Base-by-base conservation (phyloP, 1,284 basidiomycete genomes). In the Inonotus hispidus region DNA sequence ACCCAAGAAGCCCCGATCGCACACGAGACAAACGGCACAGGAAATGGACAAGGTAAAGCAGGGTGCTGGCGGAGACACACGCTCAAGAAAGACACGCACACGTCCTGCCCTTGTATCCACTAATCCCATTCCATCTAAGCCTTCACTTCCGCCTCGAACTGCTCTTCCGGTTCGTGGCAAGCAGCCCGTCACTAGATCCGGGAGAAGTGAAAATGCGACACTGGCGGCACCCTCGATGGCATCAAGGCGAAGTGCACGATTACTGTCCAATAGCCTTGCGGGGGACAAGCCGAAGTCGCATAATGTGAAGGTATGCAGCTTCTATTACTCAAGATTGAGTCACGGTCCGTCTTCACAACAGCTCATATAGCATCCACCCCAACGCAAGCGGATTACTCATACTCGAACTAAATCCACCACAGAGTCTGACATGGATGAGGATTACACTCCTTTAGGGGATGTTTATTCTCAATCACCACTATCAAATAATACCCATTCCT, bases 51-150 rank as follows among this genome's bases (percentile, higher is more conserved):
- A 74, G 62, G 67, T 74, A 60, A 85, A 84, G 72, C 72, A 79
- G 63, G 79, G 77, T 68, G 72, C 73, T 72, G 72, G 77, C 67
- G 66, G 66, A 68, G 84, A 87, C 74, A 84, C 87, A 72, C 79
- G 82, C 72, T 77, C 79, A 78, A 89, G 88, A 87, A 90, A 90
- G 87, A 88, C 85, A 88, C 82, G 85, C 83, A 81, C 82, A 80
- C 85, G 83, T 82, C 84, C 82, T 83, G 84, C 81, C 79, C 80
- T 87, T 80, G 84, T 81, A 75, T 82, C 85, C 82, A 79, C 84
- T 85, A 87, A 87, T 77, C 79, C 86, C 79, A 86, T 88, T 85
- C 89, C 86, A 88, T 85, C 58, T 29, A 53, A 46, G 61, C 59
- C 50, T 56, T 56, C 52, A 56, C 27, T 32, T 35, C 53, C 53